phyloP scores from a whole-genome alignment of 106 monocot genomes.

The Dioscorea alata region DNA sequence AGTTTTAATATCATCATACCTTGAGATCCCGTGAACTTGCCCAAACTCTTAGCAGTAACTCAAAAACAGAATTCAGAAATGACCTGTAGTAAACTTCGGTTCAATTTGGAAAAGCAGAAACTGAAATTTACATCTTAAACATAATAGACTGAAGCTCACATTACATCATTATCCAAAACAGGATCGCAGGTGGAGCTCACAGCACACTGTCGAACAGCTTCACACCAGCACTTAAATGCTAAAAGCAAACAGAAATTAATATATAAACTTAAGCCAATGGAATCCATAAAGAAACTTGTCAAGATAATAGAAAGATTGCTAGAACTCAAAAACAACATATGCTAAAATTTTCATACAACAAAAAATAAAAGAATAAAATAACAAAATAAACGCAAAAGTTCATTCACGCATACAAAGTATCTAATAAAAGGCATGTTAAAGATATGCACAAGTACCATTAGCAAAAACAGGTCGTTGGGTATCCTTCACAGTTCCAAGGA shows the following conservation, averaged over 20 bases:
- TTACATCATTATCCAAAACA: constrained; percentile 75
- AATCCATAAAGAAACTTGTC: constrained; percentile 2
- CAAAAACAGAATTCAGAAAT: constrained; percentile 95
- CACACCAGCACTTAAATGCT: constrained; percentile 96
- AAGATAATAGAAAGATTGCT: neutral
- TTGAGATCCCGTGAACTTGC: constrained; percentile 80
- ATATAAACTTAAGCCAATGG: neutral
- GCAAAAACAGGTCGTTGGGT: constrained; percentile 76
- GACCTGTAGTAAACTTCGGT: constrained; percentile 44
- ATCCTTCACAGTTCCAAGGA: constrained; percentile 81
- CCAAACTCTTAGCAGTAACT: constrained; percentile 84
- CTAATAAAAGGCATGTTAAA: no score
- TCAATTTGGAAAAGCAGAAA: constrained; percentile 2
- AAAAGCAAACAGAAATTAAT: constrained; percentile 10
- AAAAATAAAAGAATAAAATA: neutral
- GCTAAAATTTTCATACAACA: neutral
- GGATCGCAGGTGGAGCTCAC: constrained; percentile 54
- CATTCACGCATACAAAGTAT: no score
- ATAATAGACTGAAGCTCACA: constrained; percentile 42
- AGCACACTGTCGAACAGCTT: constrained; percentile 72
- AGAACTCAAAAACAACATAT: neutral
- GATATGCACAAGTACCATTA: constrained; percentile 50
- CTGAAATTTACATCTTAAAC: constrained; percentile 46
- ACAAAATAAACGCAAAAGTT: no score
- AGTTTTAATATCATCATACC: constrained; percentile 23